phyloP scores from a whole-genome alignment of 345 rosid species.

The Euphorbia tirucalli region DNA sequence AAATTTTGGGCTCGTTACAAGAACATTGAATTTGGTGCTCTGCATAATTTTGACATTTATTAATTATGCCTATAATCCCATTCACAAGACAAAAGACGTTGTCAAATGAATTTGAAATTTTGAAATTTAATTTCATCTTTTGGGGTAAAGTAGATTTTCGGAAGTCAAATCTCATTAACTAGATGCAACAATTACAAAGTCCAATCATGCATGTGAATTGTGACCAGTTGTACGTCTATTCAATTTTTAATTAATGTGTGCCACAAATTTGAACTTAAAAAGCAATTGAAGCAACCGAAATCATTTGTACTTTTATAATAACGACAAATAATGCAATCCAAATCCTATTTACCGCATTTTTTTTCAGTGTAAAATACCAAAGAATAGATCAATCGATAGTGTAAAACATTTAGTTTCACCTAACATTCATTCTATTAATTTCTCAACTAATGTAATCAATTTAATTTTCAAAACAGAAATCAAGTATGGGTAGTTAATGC shows the following conservation, averaged over 20 bases:
- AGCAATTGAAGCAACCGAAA: not conserved
- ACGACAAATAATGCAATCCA: too few species aligned
- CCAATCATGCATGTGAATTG: not conserved
- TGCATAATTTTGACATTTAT: not conserved
- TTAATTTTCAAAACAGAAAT: too few species aligned
- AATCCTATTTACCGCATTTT: too few species aligned
- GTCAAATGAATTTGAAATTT: not conserved
- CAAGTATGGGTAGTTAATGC: too few species aligned
- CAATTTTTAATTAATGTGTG: not conserved
- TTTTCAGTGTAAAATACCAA: too few species aligned
- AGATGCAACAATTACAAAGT: not conserved
- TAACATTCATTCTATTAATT: too few species aligned
- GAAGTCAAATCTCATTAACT: slow-evolving; percentile 4
- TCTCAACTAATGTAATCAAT: too few species aligned
- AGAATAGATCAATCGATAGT: too few species aligned
- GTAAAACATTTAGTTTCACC: too few species aligned
- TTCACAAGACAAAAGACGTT: not conserved
- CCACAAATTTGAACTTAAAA: not conserved
- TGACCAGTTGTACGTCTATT: not conserved
- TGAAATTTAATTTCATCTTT: not conserved
- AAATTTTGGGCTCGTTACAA: too few species aligned
- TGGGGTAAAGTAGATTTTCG: not conserved
- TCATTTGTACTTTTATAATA: too few species aligned
- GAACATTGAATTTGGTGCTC: too few species aligned
- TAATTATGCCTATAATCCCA: not conserved